Percentiles rank a stretch among this genome's conserved stretches.
phyloP scores from a whole-genome alignment of 176 grass and related monocot genomes.

The Phoenix roebelenii region DNA sequence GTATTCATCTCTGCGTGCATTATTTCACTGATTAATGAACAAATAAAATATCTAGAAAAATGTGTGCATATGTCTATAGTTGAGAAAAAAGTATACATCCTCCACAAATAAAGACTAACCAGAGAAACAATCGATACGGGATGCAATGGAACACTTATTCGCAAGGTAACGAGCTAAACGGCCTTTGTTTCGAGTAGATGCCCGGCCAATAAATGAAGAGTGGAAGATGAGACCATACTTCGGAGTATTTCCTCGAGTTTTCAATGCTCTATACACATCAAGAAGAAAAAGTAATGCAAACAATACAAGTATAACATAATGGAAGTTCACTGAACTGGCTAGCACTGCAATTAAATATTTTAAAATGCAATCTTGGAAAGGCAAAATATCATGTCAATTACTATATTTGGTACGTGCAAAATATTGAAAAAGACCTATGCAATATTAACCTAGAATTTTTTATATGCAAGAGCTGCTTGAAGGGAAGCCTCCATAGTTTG shows the following conservation, averaged over 20 bases:
- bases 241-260: slow-evolving; percentile 80
- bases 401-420: too few relatives aligned
- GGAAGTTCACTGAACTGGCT: too few relatives aligned
- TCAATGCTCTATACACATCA: slow-evolving; percentile 49
- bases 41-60: background rate
- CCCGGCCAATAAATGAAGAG: slow-evolving; percentile 94
- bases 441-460: too few relatives aligned
- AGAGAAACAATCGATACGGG: slow-evolving; percentile 93
- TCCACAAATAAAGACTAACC: slow-evolving; percentile 27
- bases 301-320: too few relatives aligned
- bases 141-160: slow-evolving; percentile 97
- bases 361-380: too few relatives aligned
- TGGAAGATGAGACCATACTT: slow-evolving; percentile 98
- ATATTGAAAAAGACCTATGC: too few relatives aligned
- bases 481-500: too few relatives aligned
- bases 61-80: background rate
- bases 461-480: too few relatives aligned
- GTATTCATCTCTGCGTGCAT: slow-evolving; percentile 41
- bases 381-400: too few relatives aligned
- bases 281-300: background rate
- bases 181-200: slow-evolving; percentile 83
- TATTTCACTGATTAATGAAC: background rate
- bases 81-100: background rate
- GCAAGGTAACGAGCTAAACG: slow-evolving; percentile 94
- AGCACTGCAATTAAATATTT: too few relatives aligned